Conservation (phyloP, 805 yeast species). For the Kuraishia molischiana region DNA sequence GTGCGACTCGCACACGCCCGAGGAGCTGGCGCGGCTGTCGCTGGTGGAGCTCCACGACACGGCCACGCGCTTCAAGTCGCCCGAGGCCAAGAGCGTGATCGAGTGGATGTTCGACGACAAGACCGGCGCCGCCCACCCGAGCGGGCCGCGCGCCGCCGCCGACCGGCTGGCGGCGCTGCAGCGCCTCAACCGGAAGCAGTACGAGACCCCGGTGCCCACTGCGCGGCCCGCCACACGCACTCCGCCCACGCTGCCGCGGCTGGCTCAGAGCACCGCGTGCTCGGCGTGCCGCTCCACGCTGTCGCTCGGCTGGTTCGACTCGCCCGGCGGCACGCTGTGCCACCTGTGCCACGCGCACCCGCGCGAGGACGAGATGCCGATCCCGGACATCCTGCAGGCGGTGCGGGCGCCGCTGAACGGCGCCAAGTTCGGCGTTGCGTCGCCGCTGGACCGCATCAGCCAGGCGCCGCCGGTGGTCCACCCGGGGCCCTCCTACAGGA, state of each 20-base stretch:
- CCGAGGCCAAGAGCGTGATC: conserved; percentile 2
- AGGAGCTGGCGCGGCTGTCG: not conserved
- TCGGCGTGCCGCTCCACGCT: not conserved
- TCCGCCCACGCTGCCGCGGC: not conserved
- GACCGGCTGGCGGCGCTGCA: not conserved
- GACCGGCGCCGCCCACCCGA: not conserved
- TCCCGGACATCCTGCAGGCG: conserved; percentile 13
- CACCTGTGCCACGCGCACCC: not conserved
- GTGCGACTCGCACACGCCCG: conserved; percentile 29
- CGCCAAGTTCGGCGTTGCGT: conserved; percentile 11
- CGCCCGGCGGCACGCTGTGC: not conserved
- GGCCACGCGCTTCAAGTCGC: conserved; percentile 21
- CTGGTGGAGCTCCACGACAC: conserved; percentile 15
- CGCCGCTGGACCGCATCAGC: not conserved
- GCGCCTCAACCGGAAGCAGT: not conserved
- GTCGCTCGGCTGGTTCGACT: not conserved
- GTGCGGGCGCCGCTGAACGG: conserved; percentile 8
- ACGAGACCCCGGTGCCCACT: not conserved
- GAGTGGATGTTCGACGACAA: not conserved
- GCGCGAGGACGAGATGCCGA: conserved; percentile 7
- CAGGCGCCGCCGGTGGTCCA: not conserved
- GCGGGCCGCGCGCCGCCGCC: not conserved
- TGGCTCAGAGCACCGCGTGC: not conserved
- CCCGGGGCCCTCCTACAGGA: not conserved
- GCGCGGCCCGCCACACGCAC: too few species aligned